These are phyloP conservation scores for Cyberlindnera mycetangii DNA, from an alignment of 805 yeast genomes.

Conservation along the genomic window DNA sequence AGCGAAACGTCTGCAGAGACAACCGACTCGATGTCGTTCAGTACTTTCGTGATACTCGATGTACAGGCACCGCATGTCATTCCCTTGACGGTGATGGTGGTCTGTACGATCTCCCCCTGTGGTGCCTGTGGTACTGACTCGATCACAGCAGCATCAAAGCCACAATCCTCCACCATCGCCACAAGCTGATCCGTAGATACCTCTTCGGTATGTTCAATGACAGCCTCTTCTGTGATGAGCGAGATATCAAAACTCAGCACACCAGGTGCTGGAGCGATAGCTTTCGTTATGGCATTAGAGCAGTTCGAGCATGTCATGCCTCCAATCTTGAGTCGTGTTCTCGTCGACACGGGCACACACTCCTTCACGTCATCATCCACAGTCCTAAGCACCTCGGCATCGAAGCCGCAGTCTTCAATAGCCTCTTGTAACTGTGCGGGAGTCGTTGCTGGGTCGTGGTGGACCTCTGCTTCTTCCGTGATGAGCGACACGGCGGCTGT, in stretches of 20 bases:
- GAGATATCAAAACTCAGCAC: conserved; percentile 61
- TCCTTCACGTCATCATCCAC: background rate
- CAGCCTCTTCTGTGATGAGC: conserved; percentile 72
- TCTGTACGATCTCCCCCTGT: conserved; percentile 12
- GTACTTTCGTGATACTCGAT: conserved; percentile 56
- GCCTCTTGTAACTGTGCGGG: conserved; percentile 40
- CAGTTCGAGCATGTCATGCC: conserved; percentile 97
- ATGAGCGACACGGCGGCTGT: conserved; percentile 65
- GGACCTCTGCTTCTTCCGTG: conserved; percentile 68
- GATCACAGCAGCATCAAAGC: conserved; percentile 52
- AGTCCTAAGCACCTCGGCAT: conserved; percentile 16
- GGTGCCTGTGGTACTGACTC: background rate
- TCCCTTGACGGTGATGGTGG: conserved; percentile 21
- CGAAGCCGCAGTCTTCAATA: conserved; percentile 71
- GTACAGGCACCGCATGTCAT: conserved; percentile 38
- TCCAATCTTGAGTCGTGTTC: conserved; percentile 17
- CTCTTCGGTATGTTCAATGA: conserved; percentile 43
- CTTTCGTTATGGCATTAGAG: conserved; percentile 57
- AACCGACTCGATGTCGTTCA: conserved; percentile 51
- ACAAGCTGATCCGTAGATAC: conserved; percentile 35
- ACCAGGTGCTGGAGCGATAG: conserved; percentile 37
- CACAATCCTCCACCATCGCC: conserved; percentile 67
- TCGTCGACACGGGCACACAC: background rate
- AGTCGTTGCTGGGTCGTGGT: conserved; percentile 33
- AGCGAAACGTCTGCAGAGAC: conserved; percentile 60